These are phyloP conservation scores for Talaromyces verruculosus DNA, from an alignment of 2,329 filamentous ascomycete genomes.

Conservation along the genomic window DNA sequence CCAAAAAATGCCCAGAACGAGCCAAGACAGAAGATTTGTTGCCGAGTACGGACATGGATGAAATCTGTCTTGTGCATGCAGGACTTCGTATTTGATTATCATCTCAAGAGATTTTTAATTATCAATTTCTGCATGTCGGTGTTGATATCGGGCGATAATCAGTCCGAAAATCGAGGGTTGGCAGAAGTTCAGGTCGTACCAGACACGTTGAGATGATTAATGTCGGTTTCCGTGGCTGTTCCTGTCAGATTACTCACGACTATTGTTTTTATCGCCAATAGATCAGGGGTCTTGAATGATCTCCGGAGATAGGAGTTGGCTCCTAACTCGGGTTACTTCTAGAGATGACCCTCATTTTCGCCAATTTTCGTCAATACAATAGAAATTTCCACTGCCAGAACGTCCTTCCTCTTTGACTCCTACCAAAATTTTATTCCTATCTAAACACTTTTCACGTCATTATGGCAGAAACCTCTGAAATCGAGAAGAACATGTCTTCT, in stretches of 20 bases:
- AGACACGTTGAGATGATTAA: neutral
- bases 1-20: neutral
- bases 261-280: neutral
- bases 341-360: neutral
- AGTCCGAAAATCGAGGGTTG: neutral
- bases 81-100: neutral
- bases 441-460: neutral
- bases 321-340: neutral
- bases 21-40: neutral
- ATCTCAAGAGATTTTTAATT: neutral
- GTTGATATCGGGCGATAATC: neutral
- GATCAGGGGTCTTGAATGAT: neutral
- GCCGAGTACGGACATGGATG: neutral
- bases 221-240: neutral
- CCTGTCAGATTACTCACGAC: neutral
- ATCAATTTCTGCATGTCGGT: neutral
- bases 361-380: neutral
- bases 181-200: neutral
- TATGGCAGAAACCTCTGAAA: neutral
- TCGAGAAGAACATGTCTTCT: neutral
- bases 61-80: neutral
- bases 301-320: neutral
- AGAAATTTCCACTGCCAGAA: neutral
- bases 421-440: neutral
- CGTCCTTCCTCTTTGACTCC: neutral